Evolutionary conservation across 805 yeast genomes (phyloP), one percentile per base, ranked within the genome.

Genomic region (Zygosaccharomyces siamensis): DNA sequence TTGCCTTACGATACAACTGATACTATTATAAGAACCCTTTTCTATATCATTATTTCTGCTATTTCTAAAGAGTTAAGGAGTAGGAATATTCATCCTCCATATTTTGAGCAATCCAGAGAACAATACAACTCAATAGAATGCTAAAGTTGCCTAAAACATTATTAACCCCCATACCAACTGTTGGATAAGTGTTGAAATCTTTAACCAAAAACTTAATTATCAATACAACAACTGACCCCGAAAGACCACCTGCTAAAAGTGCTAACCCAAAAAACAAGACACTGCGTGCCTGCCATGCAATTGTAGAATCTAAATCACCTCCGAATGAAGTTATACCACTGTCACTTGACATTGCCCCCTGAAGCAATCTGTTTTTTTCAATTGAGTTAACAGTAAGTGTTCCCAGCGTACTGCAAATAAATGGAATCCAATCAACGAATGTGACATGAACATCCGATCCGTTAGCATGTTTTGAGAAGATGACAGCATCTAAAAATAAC

Each of bases 11-110:
- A 11, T 41, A 30, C 30, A 41, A 28, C 37, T 39, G 18, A 39
- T 16, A 39, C 23, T 30, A 30, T 40, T 30, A 30, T 30, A 30
- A 16, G 12, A 26, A 12, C 23, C 20, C 28, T 26, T 26, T 26
- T 26, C 28, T 26, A 26, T 26, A 26, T 26, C 11, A 8, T 18
- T 21, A 30, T 21, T 64, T 33, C 20, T 14, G 37, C 11, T n/a
- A 33, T 16, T 14, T 33, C 37, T 71, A 87, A 58, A 88, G 72
- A 27, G 95, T 89, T 64, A 90, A 78, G 40, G 96, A 85, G 66
- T 93, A 92, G 54, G 95, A 86, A 69, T 90, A 92, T 68, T 92
- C 98, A 63, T 93, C 98, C 67, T 93, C 97, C 50, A 89, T 83
- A 66, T 89, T 93, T 66, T 92, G 98, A 20, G 96, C 89, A 46